These are phyloP conservation scores for Psilocybe azurescens DNA, from an alignment of 768 basidiomycete genomes.

Conservation along the genomic window DNA sequence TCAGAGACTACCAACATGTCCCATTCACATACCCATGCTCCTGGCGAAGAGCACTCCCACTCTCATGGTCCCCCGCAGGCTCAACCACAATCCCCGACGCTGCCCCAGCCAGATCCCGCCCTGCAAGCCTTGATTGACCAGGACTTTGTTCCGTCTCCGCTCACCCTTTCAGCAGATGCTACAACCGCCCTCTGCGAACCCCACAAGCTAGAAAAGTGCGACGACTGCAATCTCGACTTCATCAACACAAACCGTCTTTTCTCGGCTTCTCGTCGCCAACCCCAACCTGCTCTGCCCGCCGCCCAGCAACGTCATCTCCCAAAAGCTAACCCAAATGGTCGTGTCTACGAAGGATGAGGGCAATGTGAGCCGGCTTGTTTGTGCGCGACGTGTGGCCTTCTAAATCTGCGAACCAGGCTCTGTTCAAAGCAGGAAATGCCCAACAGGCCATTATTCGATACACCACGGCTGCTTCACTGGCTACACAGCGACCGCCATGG, in stretches of 20 bases:
- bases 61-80: conserved; percentile 53
- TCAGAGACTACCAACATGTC: conserved; percentile 51
- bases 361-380: conserved; percentile 66
- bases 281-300: conserved; percentile 81
- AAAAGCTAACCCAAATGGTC: conserved; percentile 76
- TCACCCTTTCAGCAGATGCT: conserved; percentile 60
- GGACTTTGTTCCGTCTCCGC: conserved; percentile 62
- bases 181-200: conserved; percentile 62
- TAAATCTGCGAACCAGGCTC: conserved; percentile 50
- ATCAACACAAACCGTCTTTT: conserved; percentile 78
- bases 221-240: conserved; percentile 77
- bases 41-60: conserved; percentile 58
- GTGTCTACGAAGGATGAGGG: conserved; percentile 91
- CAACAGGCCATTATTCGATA: conserved; percentile 79
- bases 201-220: conserved; percentile 79
- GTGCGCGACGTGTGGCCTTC: not conserved
- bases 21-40: conserved; percentile 67
- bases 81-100: conserved; percentile 40
- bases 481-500: conserved; percentile 86
- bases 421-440: conserved; percentile 80
- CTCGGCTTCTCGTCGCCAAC: conserved; percentile 70
- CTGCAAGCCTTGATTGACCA: conserved; percentile 81
- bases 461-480: conserved; percentile 76
- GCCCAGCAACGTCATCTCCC: conserved; percentile 76
- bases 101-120: conserved; percentile 67